Evolutionary conservation across 192 early-diverging fungal genomes (phyloP).

Genomic region (Rhizophagus clarus): DNA sequence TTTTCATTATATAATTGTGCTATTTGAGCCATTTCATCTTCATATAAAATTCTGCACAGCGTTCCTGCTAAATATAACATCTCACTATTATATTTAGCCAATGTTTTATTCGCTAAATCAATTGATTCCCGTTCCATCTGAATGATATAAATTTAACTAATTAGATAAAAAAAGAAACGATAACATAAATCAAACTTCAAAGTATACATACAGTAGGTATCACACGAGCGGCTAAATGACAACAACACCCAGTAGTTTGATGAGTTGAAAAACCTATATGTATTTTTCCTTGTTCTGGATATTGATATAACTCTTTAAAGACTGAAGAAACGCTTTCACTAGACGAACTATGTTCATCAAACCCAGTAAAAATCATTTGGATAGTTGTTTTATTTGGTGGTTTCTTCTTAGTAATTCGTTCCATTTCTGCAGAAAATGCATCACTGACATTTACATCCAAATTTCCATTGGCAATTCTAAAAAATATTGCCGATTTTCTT

Average conservation of each 20-base stretch:
- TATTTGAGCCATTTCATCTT: constrained; percentile 73
- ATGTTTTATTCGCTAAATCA: constrained; percentile 84
- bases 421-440: constrained; percentile 75
- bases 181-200: too few species aligned
- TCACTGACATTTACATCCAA: constrained; percentile 58
- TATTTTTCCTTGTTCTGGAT: constrained; percentile 75
- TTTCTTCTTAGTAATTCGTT: constrained; percentile 85
- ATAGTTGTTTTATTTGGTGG: constrained; percentile 73
- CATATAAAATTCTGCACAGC: constrained; percentile 74
- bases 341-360: constrained; percentile 61
- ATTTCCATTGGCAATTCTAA: constrained; percentile 66
- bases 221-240: constrained; percentile 77
- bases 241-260: constrained; percentile 85
- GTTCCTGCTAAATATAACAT: constrained; percentile 72
- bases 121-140: constrained; percentile 80
- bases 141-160: not conserved
- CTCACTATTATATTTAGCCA: constrained; percentile 82
- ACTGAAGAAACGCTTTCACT: constrained; percentile 43
- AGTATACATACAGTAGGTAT: constrained; percentile 72
- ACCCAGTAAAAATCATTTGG: constrained; percentile 72
- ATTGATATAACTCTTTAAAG: constrained; percentile 76
- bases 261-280: constrained; percentile 92
- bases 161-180: too few species aligned
- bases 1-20: not conserved
- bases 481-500: constrained; percentile 61